Percentiles rank a stretch among this genome's conserved stretches.
Evolutionary conservation across 2,329 filamentous ascomycete species (phyloP).

Genomic region (Epichloe brachyelytri): DNA sequence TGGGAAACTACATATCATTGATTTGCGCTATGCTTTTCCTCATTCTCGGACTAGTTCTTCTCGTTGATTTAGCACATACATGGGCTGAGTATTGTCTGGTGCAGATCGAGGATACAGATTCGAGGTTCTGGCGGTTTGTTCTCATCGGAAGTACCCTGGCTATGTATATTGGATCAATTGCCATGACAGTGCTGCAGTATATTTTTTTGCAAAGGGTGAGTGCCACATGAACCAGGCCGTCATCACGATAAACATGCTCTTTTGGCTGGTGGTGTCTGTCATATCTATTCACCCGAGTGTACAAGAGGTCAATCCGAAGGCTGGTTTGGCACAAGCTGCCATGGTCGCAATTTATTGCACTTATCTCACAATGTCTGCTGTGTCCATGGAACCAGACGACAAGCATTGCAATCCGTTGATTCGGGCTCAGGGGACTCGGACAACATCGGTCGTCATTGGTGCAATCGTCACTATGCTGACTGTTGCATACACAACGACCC

Average conservation of each 20-base stretch:
- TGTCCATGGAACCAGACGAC: constrained; percentile 95
- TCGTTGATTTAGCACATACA: constrained; percentile 89
- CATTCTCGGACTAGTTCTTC: constrained; percentile 76
- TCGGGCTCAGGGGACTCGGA: constrained; percentile 72
- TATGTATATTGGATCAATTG: constrained; percentile 86
- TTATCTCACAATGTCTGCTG: constrained; percentile 94
- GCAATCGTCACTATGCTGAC: constrained; percentile 95
- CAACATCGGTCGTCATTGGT: constrained; percentile 80
- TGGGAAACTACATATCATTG: constrained; percentile 90
- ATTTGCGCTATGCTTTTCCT: constrained; percentile 85
- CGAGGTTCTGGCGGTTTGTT: constrained; percentile 68
- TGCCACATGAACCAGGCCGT: constrained; percentile 96
- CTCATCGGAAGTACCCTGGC: constrained; percentile 83
- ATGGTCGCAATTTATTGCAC: constrained; percentile 98
- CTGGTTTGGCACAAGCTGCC: constrained; percentile 89
- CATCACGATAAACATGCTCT: constrained; percentile 83
- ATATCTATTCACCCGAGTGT: constrained; percentile 83
- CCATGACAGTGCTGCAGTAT: constrained; percentile 95
- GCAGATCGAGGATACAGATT: constrained; percentile 85
- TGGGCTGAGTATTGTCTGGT: constrained; percentile 95
- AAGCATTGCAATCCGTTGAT: constrained; percentile 88
- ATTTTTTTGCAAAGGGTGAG: constrained; percentile 75
- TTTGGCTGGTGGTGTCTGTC: constrained; percentile 68
- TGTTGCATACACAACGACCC: constrained; percentile 92
- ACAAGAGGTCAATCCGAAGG: constrained; percentile 85